Evolutionary conservation across 495 filamentous ascomycete species (phyloP).

Genomic region (Talaromyces proteolyticus): DNA sequence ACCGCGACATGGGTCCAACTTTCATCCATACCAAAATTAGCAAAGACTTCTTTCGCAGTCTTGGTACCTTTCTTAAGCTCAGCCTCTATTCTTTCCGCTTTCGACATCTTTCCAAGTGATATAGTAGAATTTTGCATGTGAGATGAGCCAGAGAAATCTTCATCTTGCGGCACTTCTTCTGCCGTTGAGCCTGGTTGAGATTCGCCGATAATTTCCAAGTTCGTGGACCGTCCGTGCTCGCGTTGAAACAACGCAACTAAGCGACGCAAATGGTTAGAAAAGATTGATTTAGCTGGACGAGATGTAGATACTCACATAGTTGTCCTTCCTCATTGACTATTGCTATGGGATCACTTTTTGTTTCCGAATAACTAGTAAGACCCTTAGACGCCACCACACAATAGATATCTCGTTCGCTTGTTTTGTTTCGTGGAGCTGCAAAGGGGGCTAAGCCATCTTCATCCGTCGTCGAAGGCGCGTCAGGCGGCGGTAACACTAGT

Average conservation of each 20-base stretch:
- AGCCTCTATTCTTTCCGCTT: conserved; percentile 12
- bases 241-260: conserved; percentile 3
- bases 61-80: conserved; percentile 18
- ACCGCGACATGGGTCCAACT: conserved; percentile 40
- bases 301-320: neutral
- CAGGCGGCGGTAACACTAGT: conserved; percentile 23
- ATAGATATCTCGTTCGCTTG: conserved; percentile 1
- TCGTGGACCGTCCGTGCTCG: neutral
- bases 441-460: conserved; percentile 40
- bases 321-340: neutral
- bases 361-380: neutral
- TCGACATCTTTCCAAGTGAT: neutral
- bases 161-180: neutral
- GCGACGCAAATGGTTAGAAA: too few species aligned
- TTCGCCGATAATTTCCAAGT: neutral
- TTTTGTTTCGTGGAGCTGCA: neutral
- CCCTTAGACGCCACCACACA: conserved; percentile 1
- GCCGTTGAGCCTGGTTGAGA: neutral
- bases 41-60: conserved; percentile 30
- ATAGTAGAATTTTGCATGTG: neutral
- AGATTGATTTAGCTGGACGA: neutral
- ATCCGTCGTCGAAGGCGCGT: conserved; percentile 38
- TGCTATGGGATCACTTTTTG: conserved; percentile 4
- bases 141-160: neutral
- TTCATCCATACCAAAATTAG: conserved; percentile 37